Percentiles rank a stretch among this genome's conserved stretches.
Conservation (phyloP, 495 filamentous ascomycete species). For the Penicillium cinerascens region DNA sequence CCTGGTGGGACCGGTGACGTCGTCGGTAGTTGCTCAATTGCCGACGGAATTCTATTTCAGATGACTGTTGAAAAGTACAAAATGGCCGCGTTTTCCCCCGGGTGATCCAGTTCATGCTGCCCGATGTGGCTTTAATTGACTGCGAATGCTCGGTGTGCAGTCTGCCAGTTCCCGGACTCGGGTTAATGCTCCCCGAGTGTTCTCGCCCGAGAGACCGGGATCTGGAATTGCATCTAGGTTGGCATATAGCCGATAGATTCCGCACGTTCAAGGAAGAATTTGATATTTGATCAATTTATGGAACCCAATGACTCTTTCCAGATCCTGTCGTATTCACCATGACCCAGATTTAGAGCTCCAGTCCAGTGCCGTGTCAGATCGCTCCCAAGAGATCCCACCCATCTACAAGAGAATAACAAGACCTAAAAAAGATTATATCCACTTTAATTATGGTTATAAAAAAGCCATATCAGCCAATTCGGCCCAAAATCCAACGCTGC, state of each 20-base stretch:
- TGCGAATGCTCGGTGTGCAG: neutral
- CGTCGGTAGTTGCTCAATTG: conserved; percentile 15
- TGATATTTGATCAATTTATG: too few species aligned
- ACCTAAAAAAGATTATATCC: neutral
- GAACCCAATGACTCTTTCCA: too few species aligned
- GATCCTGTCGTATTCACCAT: too few species aligned
- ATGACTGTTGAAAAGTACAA: neutral
- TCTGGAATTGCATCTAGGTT: neutral
- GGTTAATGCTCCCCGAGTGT: neutral
- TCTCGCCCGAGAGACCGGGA: neutral
- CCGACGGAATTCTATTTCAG: conserved; percentile 19
- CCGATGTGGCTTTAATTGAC: too few species aligned
- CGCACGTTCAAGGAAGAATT: too few species aligned
- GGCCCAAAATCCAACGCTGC: neutral
- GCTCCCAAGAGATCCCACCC: too few species aligned
- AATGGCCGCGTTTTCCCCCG: neutral
- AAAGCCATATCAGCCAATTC: neutral
- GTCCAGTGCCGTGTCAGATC: too few species aligned
- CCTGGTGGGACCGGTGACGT: conserved; percentile 13
- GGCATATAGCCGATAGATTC: too few species aligned
- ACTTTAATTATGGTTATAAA: neutral
- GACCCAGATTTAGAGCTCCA: too few species aligned
- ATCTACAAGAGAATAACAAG: neutral
- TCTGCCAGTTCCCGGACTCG: neutral
- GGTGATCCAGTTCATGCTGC: neutral